These are phyloP conservation scores for Cornus florida DNA, from an alignment of 148 eudicot genomes.

Conservation along the genomic window DNA sequence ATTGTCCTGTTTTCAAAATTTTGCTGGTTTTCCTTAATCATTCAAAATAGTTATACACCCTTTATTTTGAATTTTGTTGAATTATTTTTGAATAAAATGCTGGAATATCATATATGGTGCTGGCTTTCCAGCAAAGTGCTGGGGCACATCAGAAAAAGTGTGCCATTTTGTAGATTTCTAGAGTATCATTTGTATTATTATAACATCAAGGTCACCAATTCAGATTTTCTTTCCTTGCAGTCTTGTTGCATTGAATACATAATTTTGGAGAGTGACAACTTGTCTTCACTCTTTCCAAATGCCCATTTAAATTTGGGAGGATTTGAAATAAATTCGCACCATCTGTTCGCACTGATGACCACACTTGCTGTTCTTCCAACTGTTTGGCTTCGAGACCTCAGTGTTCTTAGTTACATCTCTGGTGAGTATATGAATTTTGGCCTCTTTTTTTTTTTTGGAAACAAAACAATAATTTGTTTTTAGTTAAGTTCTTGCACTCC, in stretches of 20 bases:
- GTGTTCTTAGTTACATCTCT: conserved; percentile 83
- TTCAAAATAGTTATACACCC: background rate
- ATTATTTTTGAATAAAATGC: too few species aligned
- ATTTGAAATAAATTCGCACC: conserved; percentile 46
- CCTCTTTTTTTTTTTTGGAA: background rate
- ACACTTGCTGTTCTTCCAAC: conserved; percentile 86
- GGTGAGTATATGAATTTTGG: conserved; percentile 42
- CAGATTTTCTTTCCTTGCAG: conserved; percentile 33
- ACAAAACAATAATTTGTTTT: background rate
- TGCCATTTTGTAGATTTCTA: too few species aligned
- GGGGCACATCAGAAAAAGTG: too few species aligned
- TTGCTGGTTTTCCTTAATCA: background rate
- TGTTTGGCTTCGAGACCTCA: conserved; percentile 80
- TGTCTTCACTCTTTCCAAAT: conserved; percentile 81
- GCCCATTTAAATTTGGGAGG: conserved; percentile 57
- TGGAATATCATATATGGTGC: too few species aligned
- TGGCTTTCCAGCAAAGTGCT: too few species aligned
- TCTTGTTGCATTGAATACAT: conserved; percentile 84
- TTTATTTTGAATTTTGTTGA: too few species aligned
- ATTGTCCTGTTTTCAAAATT: background rate
- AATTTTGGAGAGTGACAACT: conserved; percentile 90
- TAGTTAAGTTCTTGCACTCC: background rate
- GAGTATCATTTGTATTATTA: background rate
- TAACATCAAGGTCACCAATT: background rate
- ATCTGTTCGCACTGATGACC: conserved; percentile 66